Conservation (phyloP, 305 asterid species). For the Salvia sclarea region DNA sequence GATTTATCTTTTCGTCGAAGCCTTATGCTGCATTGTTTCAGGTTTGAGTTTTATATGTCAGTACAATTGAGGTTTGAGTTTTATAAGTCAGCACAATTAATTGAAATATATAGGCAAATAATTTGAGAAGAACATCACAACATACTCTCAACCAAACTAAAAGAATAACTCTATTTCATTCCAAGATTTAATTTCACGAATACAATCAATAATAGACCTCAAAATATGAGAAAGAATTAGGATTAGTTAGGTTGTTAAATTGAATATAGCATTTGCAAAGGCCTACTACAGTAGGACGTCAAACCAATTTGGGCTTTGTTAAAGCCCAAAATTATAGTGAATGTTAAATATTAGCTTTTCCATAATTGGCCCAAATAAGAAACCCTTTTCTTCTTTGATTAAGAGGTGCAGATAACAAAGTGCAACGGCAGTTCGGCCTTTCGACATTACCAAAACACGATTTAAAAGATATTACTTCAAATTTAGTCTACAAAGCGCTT, state of each 20-base stretch:
- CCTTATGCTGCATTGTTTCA: too few species aligned
- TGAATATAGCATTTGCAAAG: not conserved
- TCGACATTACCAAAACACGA: constrained; percentile 36
- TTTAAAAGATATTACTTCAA: not conserved
- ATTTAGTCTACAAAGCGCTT: too few species aligned
- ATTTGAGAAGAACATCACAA: too few species aligned
- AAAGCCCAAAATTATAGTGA: not conserved
- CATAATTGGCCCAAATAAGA: not conserved
- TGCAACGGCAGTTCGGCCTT: constrained; percentile 43
- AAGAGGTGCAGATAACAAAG: constrained; percentile 37
- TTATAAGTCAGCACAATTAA: too few species aligned
- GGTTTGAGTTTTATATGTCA: too few species aligned
- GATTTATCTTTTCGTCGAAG: too few species aligned
- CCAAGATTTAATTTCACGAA: too few species aligned
- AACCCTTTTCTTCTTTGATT: not conserved
- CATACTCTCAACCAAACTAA: too few species aligned
- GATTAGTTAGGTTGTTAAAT: not conserved
- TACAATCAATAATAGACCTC: not conserved
- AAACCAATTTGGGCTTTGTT: not conserved
- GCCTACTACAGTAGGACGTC: not conserved
- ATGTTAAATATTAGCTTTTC: not conserved
- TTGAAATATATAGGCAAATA: too few species aligned
- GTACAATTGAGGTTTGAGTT: too few species aligned
- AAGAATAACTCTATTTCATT: too few species aligned
- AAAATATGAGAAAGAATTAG: not conserved